Evolutionary conservation across 371 early-diverging fungal genomes (phyloP), one percentile per base, ranked within the genome.

Genomic region (Apophysomyces trapeziformis): DNA sequence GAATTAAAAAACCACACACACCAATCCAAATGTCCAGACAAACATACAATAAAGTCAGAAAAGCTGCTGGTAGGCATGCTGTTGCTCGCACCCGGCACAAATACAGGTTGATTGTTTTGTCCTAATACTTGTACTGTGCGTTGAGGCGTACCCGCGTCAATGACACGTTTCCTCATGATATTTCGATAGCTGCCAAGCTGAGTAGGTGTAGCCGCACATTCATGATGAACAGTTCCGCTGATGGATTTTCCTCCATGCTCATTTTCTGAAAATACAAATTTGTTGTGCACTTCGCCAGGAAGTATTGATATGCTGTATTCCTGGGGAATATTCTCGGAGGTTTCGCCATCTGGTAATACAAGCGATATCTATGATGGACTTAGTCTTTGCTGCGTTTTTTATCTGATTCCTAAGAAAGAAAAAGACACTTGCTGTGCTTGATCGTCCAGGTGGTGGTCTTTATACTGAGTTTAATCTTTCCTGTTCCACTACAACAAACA

Each of bases 141-240:
- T 37, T 73, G 72, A 7, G 85, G 85, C 45, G 76, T 79, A 1
- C 79, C 83, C 1, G 90, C 88, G 65, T 85, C 87, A 12, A 71
- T 44, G 1, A 85, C 86, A 16, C 96, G 87, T 58, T 80, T 82
- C 61, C 90, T 79, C 93, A 95, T 93, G 41, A 96, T 91, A 16
- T 82, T 73, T 37, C 89, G 77, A 74, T 96, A 96, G 21, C 85
- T 81, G 7, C 69, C 70, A 18, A 76, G 68, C 58, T 78, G 73
- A 43, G 76, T 61, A 1, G 96, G 95, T 13, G 89, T 88, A 2
- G 92, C 88, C 1, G 89, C 76, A 66, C 93, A 93, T 70, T 96
- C 95, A 64, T 94, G 93, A 64, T 90, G 89, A 16, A 96, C 87
- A 1, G 85, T 92, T 32, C 95, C 96, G n/a, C 70, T 69, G 16